Percentiles rank a stretch among this genome's conserved stretches.
Evolutionary conservation across 768 basidiomycete species (phyloP).

Genomic region (Cubamyces sp.): DNA sequence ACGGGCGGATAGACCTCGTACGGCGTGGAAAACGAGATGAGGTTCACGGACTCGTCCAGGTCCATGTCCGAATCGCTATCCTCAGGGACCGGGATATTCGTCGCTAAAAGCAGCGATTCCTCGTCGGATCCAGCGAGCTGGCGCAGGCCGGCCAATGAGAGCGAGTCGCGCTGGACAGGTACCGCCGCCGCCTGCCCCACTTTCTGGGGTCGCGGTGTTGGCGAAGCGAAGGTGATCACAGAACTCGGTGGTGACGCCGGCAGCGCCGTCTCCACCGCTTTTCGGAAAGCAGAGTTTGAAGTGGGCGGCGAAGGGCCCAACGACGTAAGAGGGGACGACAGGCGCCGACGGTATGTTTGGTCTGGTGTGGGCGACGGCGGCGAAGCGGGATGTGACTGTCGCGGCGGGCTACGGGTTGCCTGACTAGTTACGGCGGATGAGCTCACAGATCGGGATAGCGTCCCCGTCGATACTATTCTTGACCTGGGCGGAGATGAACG

Average conservation of each 20-base stretch:
- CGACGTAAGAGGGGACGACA: conserved; percentile 30
- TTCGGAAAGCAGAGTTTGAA: conserved; percentile 34
- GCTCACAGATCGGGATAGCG: conserved; percentile 31
- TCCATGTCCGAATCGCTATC: conserved; percentile 66
- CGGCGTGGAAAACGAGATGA: conserved; percentile 74
- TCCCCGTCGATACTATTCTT: conserved; percentile 25
- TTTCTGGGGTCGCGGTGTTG: conserved; percentile 25
- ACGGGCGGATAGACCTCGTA: conserved; percentile 53
- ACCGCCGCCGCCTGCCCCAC: conserved; percentile 31
- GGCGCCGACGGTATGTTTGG: conserved; percentile 29
- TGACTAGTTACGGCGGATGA: conserved; percentile 21
- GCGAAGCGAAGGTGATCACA: conserved; percentile 24
- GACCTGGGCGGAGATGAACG: conserved; percentile 28
- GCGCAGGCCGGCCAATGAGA: conserved; percentile 38
- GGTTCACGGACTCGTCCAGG: conserved; percentile 52
- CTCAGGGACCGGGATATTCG: conserved; percentile 75
- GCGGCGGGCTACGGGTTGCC: conserved; percentile 16
- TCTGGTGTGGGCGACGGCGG: conserved; percentile 34
- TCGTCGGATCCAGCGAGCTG: conserved; percentile 48
- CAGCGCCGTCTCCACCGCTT: conserved; percentile 38
- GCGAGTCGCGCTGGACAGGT: conserved; percentile 48
- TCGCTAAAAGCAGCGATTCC: conserved; percentile 70
- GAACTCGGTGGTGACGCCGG: conserved; percentile 37
- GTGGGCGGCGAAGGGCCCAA: conserved; percentile 30
- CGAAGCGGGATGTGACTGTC: conserved; percentile 25